Evolutionary conservation across 495 filamentous ascomycete genomes (phyloP), one percentile per base, ranked within the genome.

Genomic region (Penicillium ucsense): DNA sequence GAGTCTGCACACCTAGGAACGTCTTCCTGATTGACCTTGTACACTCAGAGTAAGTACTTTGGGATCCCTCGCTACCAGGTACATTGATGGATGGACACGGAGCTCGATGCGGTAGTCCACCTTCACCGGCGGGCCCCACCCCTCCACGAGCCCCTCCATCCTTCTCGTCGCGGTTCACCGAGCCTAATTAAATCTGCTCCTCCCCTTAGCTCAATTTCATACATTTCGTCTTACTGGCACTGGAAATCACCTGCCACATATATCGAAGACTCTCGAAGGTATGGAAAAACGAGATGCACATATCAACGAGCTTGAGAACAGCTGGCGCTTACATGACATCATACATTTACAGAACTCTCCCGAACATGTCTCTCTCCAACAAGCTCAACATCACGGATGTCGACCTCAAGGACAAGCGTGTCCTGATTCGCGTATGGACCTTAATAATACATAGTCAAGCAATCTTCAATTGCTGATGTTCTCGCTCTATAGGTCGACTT

Each of bases 371-470:
- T 82, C 87, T 99, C 66, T 85, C 88, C 50, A 96, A 84, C 80
- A 99, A 97, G 79, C 86, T 99, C 63, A 84, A 88, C 46, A 95
- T 97, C 73, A 86, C 84, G 46, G 91, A 96, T 54, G 82, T 90
- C 60, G 91, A 99, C 72, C 82, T 97, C 66, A 94, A 94, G 80
- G 90, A 78, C 78, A 99, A 97, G 82, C 82, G 91, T 62, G 89
- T 96, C 66, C 79, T 99, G 61, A 94, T 99, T 65, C 84, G 92
- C 56, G 92, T 95, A 81, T 59, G 87, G 77, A 43, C 29, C 45
- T 48, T 6, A 30, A 40, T 11, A 41, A 45, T 44, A 35, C 35
- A 39, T 30, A 35, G 5, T 27, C 11, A 27, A 38, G 29, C 9
- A 41, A 20, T 20, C 39, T 5, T 4, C 33, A 46, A 47, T 52